Evolutionary conservation across 805 yeast species (phyloP), one percentile per base, ranked within the genome.

Genomic region (Saturnispora galanensis): DNA sequence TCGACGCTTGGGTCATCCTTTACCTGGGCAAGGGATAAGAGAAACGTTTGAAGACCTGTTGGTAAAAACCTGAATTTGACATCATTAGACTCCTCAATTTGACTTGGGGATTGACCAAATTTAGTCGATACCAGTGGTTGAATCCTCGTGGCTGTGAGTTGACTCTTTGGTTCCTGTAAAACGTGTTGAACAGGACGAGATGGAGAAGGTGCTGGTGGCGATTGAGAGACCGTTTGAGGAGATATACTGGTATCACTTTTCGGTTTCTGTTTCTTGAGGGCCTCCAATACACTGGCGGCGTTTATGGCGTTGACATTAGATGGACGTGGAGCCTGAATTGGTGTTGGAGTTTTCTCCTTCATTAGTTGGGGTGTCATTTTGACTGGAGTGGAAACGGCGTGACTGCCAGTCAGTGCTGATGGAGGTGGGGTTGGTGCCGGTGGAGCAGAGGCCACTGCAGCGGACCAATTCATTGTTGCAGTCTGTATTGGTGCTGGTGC

Each of bases 251-350:
- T 28, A 31, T 44, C 42, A 35, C 58, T 63, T 35, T 51, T 56
- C 16, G 65, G 63, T 36, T 59, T 55, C 45, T 61, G 66, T 39
- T 60, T 61, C 44, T 63, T 63, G 41, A 63, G 48, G 5, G 66
- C 65, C 44, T 63, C 67, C 37, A 63, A 47, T 10, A 63, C 67
- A 45, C 66, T 62, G n/a, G 65, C 66, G 2, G 67, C 67, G 51
- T 62, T 62, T 16, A 56, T 38, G 15, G 66, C 66, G 46, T 59
- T 60, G 18, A 58, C 47, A 47, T 60, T 63, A 38, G 57, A 26
- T 9, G 46, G 51, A 32, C 17, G 41, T 13, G 26, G 30, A 18
- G 37, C 36, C 31, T 28, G 38, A 18, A 28, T 28, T 38, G 33
- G 12, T 34, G 34, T 28, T 40, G 40, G 28, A 31, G 16, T 5